Percentiles rank a stretch among this genome's conserved stretches.
These are phyloP conservation scores for Pythium pectinolyticum DNA, from an alignment of 352 stramenopile species.

Conservation along the genomic window DNA sequence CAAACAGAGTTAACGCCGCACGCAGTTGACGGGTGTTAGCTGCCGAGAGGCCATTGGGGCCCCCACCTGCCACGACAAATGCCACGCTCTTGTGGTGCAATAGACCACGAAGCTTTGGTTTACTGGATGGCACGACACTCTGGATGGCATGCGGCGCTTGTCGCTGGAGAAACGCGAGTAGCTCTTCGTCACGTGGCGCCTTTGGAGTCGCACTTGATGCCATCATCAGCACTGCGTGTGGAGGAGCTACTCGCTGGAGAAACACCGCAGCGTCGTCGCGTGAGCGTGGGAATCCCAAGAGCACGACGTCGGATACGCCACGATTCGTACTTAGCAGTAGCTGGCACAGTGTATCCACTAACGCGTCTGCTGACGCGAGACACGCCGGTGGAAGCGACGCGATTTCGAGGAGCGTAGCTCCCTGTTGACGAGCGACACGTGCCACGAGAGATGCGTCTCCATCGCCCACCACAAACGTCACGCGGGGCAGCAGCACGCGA, in stretches of 20 bases:
- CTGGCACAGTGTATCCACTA: neutral
- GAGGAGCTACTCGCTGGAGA: neutral
- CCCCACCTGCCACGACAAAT: slow-evolving; percentile 12
- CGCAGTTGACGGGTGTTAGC: slow-evolving; percentile 4
- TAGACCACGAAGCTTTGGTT: neutral
- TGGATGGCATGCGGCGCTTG: slow-evolving; percentile 15
- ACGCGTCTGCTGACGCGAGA: neutral
- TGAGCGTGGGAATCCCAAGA: slow-evolving; percentile 19
- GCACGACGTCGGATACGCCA: slow-evolving; percentile 5
- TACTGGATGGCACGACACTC: slow-evolving; percentile 7
- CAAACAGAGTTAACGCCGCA: neutral
- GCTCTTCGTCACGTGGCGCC: neutral
- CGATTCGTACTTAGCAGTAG: slow-evolving; percentile 2
- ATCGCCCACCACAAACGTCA: slow-evolving; percentile 14
- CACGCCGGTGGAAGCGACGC: neutral
- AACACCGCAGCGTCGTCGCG: slow-evolving; percentile 9
- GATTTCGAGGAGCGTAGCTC: slow-evolving; percentile 16
- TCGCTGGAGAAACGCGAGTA: slow-evolving; percentile 3
- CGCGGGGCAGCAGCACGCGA: slow-evolving; percentile 6
- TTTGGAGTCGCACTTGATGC: neutral
- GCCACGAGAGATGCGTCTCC: neutral
- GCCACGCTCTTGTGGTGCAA: slow-evolving; percentile 7
- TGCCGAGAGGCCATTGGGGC: slow-evolving; percentile 2
- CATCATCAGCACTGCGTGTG: slow-evolving; percentile 9
- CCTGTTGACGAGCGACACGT: neutral